Evolutionary conservation across 768 basidiomycete species (phyloP).

Genomic region (Hygrocybe punicea): DNA sequence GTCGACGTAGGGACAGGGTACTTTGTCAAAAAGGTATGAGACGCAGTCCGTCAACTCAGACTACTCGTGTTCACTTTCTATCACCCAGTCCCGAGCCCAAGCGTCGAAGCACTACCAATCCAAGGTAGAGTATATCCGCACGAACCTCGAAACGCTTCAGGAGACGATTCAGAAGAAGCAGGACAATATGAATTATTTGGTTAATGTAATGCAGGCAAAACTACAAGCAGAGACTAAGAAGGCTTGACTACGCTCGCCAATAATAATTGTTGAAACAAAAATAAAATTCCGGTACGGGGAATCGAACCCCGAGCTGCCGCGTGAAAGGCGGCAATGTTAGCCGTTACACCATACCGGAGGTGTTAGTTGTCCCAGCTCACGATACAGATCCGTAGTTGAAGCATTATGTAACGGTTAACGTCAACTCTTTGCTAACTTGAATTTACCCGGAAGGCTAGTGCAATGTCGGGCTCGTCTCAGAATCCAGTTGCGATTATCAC

Average conservation of each 20-base stretch:
- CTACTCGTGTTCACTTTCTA: neutral
- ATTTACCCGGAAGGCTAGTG: too few species aligned
- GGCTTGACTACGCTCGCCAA: neutral
- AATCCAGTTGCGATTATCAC: slow-evolving; percentile 79
- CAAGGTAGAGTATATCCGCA: slow-evolving; percentile 79
- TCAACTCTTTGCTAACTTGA: too few species aligned
- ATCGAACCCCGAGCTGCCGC: slow-evolving; percentile 43
- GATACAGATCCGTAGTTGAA: too few species aligned
- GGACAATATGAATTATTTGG: slow-evolving; percentile 52
- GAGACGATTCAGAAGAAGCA: slow-evolving; percentile 85
- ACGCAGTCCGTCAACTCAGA: neutral
- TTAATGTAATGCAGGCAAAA: slow-evolving; percentile 68
- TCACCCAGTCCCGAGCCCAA: slow-evolving; percentile 71
- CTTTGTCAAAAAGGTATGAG: slow-evolving; percentile 84
- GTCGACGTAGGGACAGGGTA: slow-evolving; percentile 97
- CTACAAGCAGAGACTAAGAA: slow-evolving; percentile 35
- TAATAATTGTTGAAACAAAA: neutral
- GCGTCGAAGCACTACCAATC: slow-evolving; percentile 76
- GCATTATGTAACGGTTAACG: too few species aligned
- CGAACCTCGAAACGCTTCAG: slow-evolving; percentile 83
- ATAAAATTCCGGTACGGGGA: slow-evolving; percentile 30
- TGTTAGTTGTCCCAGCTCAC: neutral
- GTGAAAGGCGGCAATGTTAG: slow-evolving; percentile 19
- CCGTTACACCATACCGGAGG: slow-evolving; percentile 11
- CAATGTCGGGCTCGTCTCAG: slow-evolving; percentile 11